phyloP scores from a whole-genome alignment of 2,329 filamentous ascomycete genomes.

The Aspergillus sergii region DNA sequence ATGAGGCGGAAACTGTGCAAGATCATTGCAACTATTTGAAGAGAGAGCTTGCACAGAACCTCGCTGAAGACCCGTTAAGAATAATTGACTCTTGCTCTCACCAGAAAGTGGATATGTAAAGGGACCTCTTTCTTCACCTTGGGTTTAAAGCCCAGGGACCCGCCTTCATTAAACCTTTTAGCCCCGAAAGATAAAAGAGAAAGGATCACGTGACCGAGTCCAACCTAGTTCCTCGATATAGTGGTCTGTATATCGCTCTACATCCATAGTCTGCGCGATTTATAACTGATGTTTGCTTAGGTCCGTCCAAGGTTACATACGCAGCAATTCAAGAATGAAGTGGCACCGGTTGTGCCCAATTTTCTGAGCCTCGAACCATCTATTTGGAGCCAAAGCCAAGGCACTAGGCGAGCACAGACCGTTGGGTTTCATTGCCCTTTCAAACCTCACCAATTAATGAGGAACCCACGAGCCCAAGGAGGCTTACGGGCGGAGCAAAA shows the following conservation, averaged over 20 bases:
- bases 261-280: background rate
- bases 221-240: background rate
- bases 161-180: too few relatives aligned
- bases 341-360: background rate
- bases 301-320: background rate
- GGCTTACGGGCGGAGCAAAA: background rate
- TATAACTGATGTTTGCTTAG: background rate
- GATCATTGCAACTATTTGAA: too few relatives aligned
- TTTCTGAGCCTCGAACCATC: background rate
- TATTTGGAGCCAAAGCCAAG: background rate
- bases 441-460: background rate
- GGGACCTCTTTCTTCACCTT: too few relatives aligned
- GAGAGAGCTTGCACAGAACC: too few relatives aligned
- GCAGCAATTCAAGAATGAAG: background rate
- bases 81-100: too few relatives aligned
- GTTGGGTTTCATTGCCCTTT: background rate
- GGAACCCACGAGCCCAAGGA: background rate
- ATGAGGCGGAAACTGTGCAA: too few relatives aligned
- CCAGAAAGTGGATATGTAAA: too few relatives aligned
- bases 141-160: too few relatives aligned
- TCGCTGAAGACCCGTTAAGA: too few relatives aligned
- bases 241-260: background rate
- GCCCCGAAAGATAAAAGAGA: too few relatives aligned
- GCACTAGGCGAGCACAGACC: background rate
- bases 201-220: background rate